Conservation (phyloP, 164 flowering plant genomes). For the Magnolia sinica region DNA sequence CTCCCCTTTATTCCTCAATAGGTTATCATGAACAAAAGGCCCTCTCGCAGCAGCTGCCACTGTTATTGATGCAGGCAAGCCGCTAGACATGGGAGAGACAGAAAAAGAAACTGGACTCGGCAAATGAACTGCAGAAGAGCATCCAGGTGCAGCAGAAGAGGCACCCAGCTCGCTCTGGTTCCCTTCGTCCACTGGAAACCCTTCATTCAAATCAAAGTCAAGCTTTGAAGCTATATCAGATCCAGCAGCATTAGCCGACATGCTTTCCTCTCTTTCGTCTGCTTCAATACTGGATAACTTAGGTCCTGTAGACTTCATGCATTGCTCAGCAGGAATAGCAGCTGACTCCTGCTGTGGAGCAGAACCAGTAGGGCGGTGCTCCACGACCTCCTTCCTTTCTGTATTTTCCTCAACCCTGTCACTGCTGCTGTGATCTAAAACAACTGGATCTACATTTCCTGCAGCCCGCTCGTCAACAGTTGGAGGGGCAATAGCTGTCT, state of each 20-base stretch:
- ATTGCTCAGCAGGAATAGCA: conserved; percentile 14
- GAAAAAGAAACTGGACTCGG: conserved; percentile 39
- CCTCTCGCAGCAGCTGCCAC: conserved; percentile 93
- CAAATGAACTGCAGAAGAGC: conserved; percentile 14
- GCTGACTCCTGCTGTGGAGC: conserved; percentile 21
- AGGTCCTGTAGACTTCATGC: conserved; percentile 11
- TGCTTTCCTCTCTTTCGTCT: conserved; percentile 37
- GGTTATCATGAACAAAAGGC: conserved; percentile 68
- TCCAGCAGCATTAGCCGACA: conserved; percentile 34
- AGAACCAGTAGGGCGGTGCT: conserved; percentile 13
- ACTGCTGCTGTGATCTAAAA: conserved; percentile 2
- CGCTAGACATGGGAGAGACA: conserved; percentile 35
- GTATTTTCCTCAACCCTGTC: conserved; percentile 3
- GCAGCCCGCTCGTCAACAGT: conserved; percentile 18
- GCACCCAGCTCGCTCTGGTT: background rate
- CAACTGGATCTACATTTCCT: background rate
- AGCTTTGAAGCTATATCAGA: conserved; percentile 47
- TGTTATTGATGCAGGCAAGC: conserved; percentile 61
- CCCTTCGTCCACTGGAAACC: conserved; percentile 65
- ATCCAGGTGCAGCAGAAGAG: conserved; percentile 18
- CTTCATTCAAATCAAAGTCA: conserved; percentile 92
- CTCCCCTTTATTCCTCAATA: conserved; percentile 48
- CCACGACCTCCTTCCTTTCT: conserved; percentile 7
- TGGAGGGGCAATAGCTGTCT: conserved; percentile 13
- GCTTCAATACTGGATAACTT: conserved; percentile 20